These are phyloP conservation scores for Phytophthora idaei DNA, from an alignment of 352 stramenopile species.

Conservation along the genomic window DNA sequence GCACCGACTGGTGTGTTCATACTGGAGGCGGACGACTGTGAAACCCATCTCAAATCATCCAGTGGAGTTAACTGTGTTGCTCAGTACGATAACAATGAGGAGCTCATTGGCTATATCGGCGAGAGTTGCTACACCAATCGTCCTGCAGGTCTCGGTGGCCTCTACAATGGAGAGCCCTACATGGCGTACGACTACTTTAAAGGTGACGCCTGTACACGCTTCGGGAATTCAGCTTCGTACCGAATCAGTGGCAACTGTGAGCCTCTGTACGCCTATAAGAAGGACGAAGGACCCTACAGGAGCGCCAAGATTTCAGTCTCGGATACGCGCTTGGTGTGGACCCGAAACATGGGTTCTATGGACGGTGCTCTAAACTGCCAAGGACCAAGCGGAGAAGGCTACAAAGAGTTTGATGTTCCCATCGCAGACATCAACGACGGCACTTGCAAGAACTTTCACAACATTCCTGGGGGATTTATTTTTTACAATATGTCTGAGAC, in stretches of 20 bases:
- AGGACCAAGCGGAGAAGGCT: neutral
- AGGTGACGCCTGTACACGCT: neutral
- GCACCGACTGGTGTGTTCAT: constrained; percentile 8
- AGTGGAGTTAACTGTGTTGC: neutral
- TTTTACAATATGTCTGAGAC: neutral
- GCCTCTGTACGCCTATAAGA: neutral
- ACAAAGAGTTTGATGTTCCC: constrained; percentile 3
- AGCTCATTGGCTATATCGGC: neutral
- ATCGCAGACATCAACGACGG: neutral
- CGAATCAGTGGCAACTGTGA: constrained; percentile 2
- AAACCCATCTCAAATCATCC: neutral
- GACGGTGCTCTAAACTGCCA: neutral
- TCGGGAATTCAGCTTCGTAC: constrained; percentile 8
- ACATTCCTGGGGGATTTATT: neutral
- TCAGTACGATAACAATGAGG: constrained; percentile 2
- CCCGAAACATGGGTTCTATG: constrained; percentile 4
- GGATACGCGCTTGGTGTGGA: neutral
- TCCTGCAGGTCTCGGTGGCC: neutral
- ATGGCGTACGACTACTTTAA: constrained; percentile 15
- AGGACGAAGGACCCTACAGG: neutral
- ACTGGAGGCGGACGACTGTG: neutral
- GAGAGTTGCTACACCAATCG: constrained; percentile 7
- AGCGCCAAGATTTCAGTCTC: constrained; percentile 10
- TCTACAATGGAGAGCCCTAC: constrained; percentile 6
- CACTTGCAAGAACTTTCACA: neutral